Evolutionary conservation across 2,329 filamentous ascomycete species (phyloP).

Genomic region (Teratosphaeria destructans): DNA sequence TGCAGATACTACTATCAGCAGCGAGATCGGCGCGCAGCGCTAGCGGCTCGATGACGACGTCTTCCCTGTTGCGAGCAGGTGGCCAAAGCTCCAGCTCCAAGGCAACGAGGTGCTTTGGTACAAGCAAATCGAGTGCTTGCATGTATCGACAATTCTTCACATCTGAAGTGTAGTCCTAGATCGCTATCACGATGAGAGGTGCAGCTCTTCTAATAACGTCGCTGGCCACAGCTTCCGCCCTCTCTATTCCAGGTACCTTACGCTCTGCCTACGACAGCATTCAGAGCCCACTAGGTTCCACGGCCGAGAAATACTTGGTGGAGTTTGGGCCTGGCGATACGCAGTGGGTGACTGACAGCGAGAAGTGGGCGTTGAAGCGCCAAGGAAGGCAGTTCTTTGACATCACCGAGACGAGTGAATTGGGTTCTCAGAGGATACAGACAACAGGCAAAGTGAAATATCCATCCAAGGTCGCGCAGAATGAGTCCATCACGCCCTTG

Average conservation of each 20-base stretch:
- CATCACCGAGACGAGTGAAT: conserved; percentile 65
- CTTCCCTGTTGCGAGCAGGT: neutral
- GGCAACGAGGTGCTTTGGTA: neutral
- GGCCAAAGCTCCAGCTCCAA: neutral
- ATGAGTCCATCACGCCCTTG: conserved; percentile 57
- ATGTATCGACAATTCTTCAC: neutral
- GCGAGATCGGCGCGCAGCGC: neutral
- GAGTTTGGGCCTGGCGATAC: conserved; percentile 77
- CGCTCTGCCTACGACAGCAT: conserved; percentile 1
- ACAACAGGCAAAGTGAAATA: conserved; percentile 45
- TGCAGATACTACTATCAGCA: too few species aligned
- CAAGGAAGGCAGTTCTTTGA: conserved; percentile 86
- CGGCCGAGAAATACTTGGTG: conserved; percentile 56
- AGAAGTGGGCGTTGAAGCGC: conserved; percentile 84
- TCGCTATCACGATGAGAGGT: conserved; percentile 5
- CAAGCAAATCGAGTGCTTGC: neutral
- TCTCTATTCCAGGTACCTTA: conserved; percentile 6
- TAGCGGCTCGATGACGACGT: neutral
- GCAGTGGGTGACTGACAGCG: conserved; percentile 80
- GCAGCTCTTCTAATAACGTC: neutral
- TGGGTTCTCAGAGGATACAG: conserved; percentile 1
- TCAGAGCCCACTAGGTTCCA: conserved; percentile 18
- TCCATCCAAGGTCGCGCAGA: conserved; percentile 55
- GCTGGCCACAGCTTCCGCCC: conserved; percentile 5
- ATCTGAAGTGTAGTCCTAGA: neutral